Conservation (phyloP, 495 filamentous ascomycete genomes). For the Patellaria atrata region DNA sequence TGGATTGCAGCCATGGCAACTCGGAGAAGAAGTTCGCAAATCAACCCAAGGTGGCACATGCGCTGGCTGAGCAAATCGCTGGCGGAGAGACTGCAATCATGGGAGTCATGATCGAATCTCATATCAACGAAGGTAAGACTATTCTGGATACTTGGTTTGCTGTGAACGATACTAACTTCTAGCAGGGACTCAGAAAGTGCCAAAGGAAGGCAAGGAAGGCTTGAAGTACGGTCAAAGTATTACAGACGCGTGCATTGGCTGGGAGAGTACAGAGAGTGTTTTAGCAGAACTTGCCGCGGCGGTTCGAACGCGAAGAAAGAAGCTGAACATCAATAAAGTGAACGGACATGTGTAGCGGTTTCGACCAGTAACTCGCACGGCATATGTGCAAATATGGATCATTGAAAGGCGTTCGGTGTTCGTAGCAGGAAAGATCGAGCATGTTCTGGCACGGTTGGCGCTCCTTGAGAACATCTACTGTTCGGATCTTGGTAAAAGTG, state of each 20-base stretch:
- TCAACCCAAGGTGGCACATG: constrained; percentile 84
- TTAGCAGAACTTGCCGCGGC: constrained; percentile 68
- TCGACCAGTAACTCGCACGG: too few relatives aligned
- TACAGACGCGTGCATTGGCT: constrained; percentile 93
- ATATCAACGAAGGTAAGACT: constrained; percentile 77
- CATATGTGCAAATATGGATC: too few relatives aligned
- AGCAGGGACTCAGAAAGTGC: constrained; percentile 79
- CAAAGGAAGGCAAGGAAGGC: constrained; percentile 70
- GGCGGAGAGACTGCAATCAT: constrained; percentile 77
- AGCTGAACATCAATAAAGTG: constrained; percentile 25
- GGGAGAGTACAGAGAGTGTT: constrained; percentile 79
- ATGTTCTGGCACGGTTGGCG: too few relatives aligned
- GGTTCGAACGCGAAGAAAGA: constrained; percentile 52
- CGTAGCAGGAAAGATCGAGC: too few relatives aligned
- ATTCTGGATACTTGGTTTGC: background rate
- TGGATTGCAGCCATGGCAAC: constrained; percentile 97
- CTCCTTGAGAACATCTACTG: too few relatives aligned
- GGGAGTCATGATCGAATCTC: constrained; percentile 98
- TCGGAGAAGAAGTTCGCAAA: constrained; percentile 93
- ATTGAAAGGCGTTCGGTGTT: too few relatives aligned
- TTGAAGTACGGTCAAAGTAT: constrained; percentile 95
- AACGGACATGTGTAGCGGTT: constrained; percentile 12
- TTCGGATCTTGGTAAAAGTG: too few relatives aligned
- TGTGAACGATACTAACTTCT: constrained; percentile 4
- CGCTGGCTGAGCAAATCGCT: constrained; percentile 69